These are phyloP conservation scores for Camillea tinctor DNA, from an alignment of 2,329 filamentous ascomycete species.

Conservation along the genomic window DNA sequence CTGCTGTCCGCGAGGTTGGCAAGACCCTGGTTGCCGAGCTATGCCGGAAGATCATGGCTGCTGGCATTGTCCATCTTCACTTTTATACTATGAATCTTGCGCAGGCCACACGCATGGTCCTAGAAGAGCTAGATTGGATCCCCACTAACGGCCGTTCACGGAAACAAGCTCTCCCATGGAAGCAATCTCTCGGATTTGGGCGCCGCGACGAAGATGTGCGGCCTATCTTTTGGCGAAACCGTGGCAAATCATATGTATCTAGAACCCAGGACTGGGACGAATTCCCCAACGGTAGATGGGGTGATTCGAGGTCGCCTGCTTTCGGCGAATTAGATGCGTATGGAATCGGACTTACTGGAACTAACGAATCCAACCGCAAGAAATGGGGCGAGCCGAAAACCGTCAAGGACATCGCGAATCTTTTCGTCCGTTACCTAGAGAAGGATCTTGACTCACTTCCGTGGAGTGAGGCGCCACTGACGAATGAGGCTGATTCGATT, in stretches of 20 bases:
- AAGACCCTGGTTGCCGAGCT: slow-evolving; percentile 84
- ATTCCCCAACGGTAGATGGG: slow-evolving; percentile 98
- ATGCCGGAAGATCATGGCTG: slow-evolving; percentile 80
- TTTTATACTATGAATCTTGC: slow-evolving; percentile 99
- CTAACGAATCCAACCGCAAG: slow-evolving; percentile 93
- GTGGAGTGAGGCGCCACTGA: slow-evolving; percentile 91
- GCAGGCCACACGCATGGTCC: slow-evolving; percentile 87
- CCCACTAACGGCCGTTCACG: slow-evolving; percentile 75
- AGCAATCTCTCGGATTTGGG: slow-evolving; percentile 86
- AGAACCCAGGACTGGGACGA: slow-evolving; percentile 99
- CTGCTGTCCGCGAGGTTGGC: slow-evolving; percentile 85
- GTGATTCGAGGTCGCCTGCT: slow-evolving; percentile 91
- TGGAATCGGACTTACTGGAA: slow-evolving; percentile 88
- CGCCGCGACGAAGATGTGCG: slow-evolving; percentile 92
- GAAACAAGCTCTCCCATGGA: slow-evolving; percentile 92
- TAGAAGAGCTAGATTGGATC: slow-evolving; percentile 83
- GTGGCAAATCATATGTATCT: slow-evolving; percentile 91
- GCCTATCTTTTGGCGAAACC: slow-evolving; percentile 97
- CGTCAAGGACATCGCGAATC: slow-evolving; percentile 73
- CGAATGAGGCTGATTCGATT: slow-evolving; percentile 77
- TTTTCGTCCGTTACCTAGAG: slow-evolving; percentile 84
- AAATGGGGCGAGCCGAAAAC: slow-evolving; percentile 86
- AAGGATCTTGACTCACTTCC: slow-evolving; percentile 79
- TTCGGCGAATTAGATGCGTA: slow-evolving; percentile 96
- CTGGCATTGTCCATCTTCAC: slow-evolving; percentile 84